Evolutionary conservation across 495 filamentous ascomycete genomes (phyloP).

Genomic region (Penicillium roqueforti): DNA sequence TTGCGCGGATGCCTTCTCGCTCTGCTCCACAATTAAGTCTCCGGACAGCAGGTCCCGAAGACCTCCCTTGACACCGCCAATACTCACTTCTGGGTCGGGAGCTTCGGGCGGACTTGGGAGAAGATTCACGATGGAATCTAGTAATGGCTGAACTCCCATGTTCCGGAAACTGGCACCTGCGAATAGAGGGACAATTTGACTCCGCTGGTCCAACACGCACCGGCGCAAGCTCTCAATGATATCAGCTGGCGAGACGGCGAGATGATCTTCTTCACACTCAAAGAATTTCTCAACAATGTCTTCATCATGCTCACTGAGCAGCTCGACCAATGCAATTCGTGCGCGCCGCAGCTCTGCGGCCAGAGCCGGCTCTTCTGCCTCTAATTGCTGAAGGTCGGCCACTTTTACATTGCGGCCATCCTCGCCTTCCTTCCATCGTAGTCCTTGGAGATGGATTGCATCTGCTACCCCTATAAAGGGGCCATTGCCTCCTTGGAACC

Average conservation of each 20-base stretch:
- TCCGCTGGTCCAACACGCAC: slow-evolving; percentile 52
- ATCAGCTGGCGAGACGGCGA: slow-evolving; percentile 56
- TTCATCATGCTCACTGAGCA: slow-evolving; percentile 84
- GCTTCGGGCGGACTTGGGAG: slow-evolving; percentile 79
- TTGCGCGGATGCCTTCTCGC: slow-evolving; percentile 31
- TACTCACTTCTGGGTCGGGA: slow-evolving; percentile 70
- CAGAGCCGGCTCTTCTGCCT: slow-evolving; percentile 49
- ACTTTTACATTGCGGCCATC: slow-evolving; percentile 63
- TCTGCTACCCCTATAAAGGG: slow-evolving; percentile 79
- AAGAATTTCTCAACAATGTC: slow-evolving; percentile 78
- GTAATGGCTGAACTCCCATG: slow-evolving; percentile 87
- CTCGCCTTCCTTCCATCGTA: slow-evolving; percentile 54
- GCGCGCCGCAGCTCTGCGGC: slow-evolving; percentile 70
- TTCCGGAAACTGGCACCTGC: slow-evolving; percentile 91
- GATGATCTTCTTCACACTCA: slow-evolving; percentile 66
- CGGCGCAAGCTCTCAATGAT: slow-evolving; percentile 73
- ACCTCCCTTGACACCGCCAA: slow-evolving; percentile 50
- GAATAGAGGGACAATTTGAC: slow-evolving; percentile 78
- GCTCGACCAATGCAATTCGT: slow-evolving; percentile 72
- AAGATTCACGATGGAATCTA: slow-evolving; percentile 83
- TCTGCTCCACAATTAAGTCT: slow-evolving; percentile 42
- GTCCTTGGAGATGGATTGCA: slow-evolving; percentile 57
- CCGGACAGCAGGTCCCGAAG: slow-evolving; percentile 51
- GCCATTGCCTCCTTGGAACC: slow-evolving; percentile 74
- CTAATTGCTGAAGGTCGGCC: slow-evolving; percentile 47